Evolutionary conservation across 2,329 filamentous ascomycete species (phyloP), one percentile per base, ranked within the genome.

Genomic region (Cladophialophora psammophila): DNA sequence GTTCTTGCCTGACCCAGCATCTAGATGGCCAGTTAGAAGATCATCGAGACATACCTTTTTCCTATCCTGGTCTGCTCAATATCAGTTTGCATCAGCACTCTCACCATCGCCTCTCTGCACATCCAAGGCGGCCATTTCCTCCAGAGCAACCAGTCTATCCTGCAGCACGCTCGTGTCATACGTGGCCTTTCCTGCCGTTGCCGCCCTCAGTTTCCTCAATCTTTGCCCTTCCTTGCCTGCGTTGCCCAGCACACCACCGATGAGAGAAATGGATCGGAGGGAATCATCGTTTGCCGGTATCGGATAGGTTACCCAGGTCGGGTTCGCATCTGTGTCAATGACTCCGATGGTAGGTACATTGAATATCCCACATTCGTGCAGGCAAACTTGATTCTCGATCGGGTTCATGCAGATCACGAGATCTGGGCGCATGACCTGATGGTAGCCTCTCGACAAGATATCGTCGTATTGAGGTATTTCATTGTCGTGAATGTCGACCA

Each of bases 261-360:
- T 92, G 68, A 97, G 85, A 73, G 90, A 88, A 58, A 93, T 86
- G 71, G 90, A 90, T 68, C 95, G 90, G 72, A 97, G 80, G 87
- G 93, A 96, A 84, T 99, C 95, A 76, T 99, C 95, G 78, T 99
- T 99, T 59, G 93, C 93, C 1, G 95, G 95, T 73, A 99, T 97
- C 13, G 92, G 91, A 77, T 99, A 99, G 3, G 95, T 98, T 59
- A 98, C 93, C 88, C 92, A 94, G 0, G 92, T 92, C 0, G 95
- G 92, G 79, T 98, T 91, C 2, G 89, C 90, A 78, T 99, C 91
- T 0, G 95, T 98, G 79, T 99, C 95, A 72, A 98, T 91, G 65
- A 99, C 85, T 55, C 94, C 95, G 75, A 99, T 95, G 0, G 95
- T 98, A 0, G 95, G 95, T 65, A 99, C 91, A 75, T 90, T 92